These are phyloP conservation scores for Cicer arietinum DNA, from an alignment of 306 rosid genomes.

Conservation along the genomic window DNA sequence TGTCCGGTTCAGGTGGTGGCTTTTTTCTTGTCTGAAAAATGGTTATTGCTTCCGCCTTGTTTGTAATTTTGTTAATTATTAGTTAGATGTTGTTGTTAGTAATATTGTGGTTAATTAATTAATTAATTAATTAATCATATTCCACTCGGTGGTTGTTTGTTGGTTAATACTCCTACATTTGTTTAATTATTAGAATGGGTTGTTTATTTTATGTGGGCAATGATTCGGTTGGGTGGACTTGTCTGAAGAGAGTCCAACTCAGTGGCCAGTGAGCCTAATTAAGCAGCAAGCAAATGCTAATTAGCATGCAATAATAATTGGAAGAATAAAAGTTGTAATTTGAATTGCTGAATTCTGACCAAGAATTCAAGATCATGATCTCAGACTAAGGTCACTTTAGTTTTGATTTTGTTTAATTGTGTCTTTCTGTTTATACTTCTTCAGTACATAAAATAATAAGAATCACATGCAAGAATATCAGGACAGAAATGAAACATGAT, in stretches of 20 bases:
- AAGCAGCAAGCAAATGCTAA: constrained; percentile 21
- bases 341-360: constrained; percentile 22
- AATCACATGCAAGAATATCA: no score
- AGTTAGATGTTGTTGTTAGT: background rate
- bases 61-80: constrained; percentile 18
- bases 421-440: constrained; percentile 33
- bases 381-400: background rate
- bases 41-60: background rate
- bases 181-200: constrained; percentile 13
- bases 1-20: background rate
- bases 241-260: constrained; percentile 52
- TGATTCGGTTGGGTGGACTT: constrained; percentile 60
- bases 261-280: constrained; percentile 58
- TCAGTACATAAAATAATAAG: no score
- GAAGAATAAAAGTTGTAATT: background rate
- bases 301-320: constrained; percentile 15
- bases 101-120: constrained; percentile 1
- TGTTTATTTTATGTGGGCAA: constrained; percentile 51
- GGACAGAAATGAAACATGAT: no score
- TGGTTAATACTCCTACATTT: background rate
- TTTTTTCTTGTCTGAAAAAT: background rate
- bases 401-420: constrained; percentile 9
- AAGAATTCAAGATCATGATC: background rate
- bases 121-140: constrained; percentile 29
- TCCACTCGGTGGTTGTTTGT: constrained; percentile 17